A percentile compares a stretch with the other conserved stretches of the same genome.
phyloP scores from a whole-genome alignment of 148 eudicot species.

The Spergularia bocconei region DNA sequence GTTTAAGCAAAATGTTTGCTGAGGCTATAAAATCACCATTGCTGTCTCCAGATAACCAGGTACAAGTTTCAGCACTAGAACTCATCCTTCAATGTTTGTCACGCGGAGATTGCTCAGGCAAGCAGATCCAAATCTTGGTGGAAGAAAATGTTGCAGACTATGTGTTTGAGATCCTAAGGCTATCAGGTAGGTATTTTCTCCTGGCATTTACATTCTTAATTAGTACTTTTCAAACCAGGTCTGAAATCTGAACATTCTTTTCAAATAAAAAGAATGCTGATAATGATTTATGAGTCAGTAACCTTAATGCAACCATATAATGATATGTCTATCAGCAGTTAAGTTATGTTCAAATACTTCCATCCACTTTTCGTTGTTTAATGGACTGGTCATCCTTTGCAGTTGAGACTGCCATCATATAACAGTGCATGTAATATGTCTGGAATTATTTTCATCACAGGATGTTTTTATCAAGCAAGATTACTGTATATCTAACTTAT shows the following conservation, averaged over 20 bases:
- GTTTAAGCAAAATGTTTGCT: constrained; percentile 65
- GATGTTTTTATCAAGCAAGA: not conserved
- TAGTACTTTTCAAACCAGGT: constrained; percentile 9
- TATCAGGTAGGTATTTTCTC: constrained; percentile 51
- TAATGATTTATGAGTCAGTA: not conserved
- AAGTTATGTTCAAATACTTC: not conserved
- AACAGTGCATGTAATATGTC: not conserved
- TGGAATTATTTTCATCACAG: not conserved
- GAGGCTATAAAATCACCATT: constrained; percentile 92
- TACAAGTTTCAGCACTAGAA: constrained; percentile 73
- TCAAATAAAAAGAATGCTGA: not conserved
- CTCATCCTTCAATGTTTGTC: constrained; percentile 62
- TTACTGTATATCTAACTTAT: constrained; percentile 5
- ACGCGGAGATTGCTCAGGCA: constrained; percentile 46
- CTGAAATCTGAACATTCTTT: not conserved
- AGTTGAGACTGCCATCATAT: not conserved
- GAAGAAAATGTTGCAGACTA: constrained; percentile 89
- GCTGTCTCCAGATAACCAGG: constrained; percentile 78
- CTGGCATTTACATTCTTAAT: not conserved
- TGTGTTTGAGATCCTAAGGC: constrained; percentile 77
- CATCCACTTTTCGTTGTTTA: not conserved
- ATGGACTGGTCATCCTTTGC: not conserved
- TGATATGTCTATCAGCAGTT: not conserved
- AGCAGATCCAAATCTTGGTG: constrained; percentile 59
- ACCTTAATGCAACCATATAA: not conserved